phyloP scores from a whole-genome alignment of 1,284 basidiomycete species.

The Wolfiporia cocos region DNA sequence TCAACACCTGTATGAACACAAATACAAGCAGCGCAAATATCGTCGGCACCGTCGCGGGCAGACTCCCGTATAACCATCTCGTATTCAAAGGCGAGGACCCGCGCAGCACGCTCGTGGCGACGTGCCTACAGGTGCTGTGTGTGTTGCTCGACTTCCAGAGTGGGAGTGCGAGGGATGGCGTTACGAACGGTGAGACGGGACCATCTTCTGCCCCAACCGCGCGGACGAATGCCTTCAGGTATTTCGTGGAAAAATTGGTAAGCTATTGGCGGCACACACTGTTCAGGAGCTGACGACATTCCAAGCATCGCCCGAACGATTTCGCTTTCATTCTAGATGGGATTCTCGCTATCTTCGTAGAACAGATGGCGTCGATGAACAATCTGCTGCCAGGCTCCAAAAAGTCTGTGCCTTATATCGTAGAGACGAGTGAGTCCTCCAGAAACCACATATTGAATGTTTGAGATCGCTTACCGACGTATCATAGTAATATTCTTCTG shows the following conservation, averaged over 20 bases:
- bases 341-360: conserved; percentile 63
- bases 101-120: conserved; percentile 61
- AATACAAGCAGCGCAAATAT: conserved; percentile 36
- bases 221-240: conserved; percentile 83
- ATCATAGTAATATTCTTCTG: conserved; percentile 78
- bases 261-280: conserved; percentile 15
- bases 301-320: conserved; percentile 82
- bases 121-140: conserved; percentile 71
- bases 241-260: conserved; percentile 85
- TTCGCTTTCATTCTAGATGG: conserved; percentile 80
- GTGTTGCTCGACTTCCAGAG: conserved; percentile 81
- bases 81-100: conserved; percentile 85
- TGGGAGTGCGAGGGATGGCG: conserved; percentile 55
- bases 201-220: conserved; percentile 44
- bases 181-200: conserved; percentile 18
- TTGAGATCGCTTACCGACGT: background rate
- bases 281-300: background rate
- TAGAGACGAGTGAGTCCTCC: conserved; percentile 64
- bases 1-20: conserved; percentile 83
- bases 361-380: conserved; percentile 68
- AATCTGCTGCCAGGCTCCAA: conserved; percentile 79
- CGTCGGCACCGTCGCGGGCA: conserved; percentile 60
- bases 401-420: conserved; percentile 74
- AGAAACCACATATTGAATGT: background rate
- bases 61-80: conserved; percentile 83